phyloP scores from a whole-genome alignment of 108 stramenopile genomes.

The Nitzschia sp. region DNA sequence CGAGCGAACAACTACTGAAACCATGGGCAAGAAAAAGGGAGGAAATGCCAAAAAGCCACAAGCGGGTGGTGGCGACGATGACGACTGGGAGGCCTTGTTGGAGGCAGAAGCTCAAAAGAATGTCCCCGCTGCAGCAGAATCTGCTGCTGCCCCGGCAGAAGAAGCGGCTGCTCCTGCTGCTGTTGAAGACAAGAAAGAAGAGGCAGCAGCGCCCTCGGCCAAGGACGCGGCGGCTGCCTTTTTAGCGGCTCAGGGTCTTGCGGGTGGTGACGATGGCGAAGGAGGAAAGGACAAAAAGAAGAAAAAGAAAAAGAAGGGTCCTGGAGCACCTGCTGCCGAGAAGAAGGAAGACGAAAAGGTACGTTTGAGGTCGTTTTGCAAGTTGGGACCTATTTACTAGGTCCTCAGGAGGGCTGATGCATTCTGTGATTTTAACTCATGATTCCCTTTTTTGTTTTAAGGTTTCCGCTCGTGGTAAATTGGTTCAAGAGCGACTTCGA shows the following conservation, averaged over 20 bases:
- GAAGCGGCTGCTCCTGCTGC: conserved; percentile 21
- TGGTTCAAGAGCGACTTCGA: conserved; percentile 86
- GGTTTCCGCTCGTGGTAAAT: conserved; percentile 78
- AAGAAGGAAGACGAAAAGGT: conserved; percentile 55
- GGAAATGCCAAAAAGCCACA: conserved; percentile 26
- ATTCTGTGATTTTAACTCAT: too few relatives aligned
- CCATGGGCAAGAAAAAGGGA: conserved; percentile 49
- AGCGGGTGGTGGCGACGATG: conserved; percentile 40
- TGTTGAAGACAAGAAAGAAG: conserved; percentile 34
- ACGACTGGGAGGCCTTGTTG: conserved; percentile 65
- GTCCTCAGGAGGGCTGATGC: not conserved
- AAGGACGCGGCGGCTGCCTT: conserved; percentile 85
- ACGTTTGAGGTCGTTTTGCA: conserved; percentile 7
- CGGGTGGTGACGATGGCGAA: conserved; percentile 50
- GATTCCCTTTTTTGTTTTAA: conserved; percentile 4
- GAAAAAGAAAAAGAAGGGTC: conserved; percentile 68
- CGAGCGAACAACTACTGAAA: too few relatives aligned
- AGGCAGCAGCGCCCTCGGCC: conserved; percentile 14
- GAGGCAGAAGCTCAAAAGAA: conserved; percentile 52
- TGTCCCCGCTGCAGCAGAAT: conserved; percentile 8
- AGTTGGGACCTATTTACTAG: not conserved
- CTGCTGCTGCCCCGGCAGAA: conserved; percentile 19
- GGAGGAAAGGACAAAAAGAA: conserved; percentile 87
- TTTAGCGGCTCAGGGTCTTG: conserved; percentile 73
- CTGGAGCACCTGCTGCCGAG: conserved; percentile 32